Percentiles rank a stretch among this genome's conserved stretches.
These are phyloP conservation scores for Peronosclerospora sorghi DNA, from an alignment of 352 stramenopile species.

Conservation along the genomic window DNA sequence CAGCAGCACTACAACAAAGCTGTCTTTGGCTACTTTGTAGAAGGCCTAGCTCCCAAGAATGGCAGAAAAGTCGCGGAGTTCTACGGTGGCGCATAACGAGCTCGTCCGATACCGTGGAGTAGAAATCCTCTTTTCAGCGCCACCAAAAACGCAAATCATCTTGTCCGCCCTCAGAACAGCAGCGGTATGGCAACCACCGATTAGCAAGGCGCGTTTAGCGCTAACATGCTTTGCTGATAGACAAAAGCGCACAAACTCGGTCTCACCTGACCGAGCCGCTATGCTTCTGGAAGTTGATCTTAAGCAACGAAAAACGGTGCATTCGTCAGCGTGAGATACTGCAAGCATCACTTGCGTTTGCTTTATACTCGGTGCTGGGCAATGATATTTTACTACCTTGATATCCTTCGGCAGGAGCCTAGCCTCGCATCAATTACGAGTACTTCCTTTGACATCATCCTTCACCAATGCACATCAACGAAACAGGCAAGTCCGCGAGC, in stretches of 20 bases:
- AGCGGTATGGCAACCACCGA: conserved; percentile 6
- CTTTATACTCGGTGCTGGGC: conserved; percentile 49
- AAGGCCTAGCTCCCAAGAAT: conserved; percentile 29
- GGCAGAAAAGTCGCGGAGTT: conserved; percentile 38
- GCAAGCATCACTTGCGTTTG: conserved; percentile 22
- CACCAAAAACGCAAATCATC: conserved; percentile 8
- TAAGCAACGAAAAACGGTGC: conserved; percentile 56
- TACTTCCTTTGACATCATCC: neutral
- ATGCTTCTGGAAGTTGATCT: conserved; percentile 66
- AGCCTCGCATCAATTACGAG: conserved; percentile 4
- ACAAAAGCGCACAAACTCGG: conserved; percentile 23
- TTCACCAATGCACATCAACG: conserved; percentile 15
- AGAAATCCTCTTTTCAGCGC: conserved; percentile 9
- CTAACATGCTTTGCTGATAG: conserved; percentile 10
- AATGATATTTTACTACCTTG: conserved; percentile 23
- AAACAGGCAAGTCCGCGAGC: conserved; percentile 48
- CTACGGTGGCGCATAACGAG: conserved; percentile 43
- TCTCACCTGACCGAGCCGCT: conserved; percentile 45
- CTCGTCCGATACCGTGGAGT: conserved; percentile 31
- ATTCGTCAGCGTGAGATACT: conserved; percentile 35
- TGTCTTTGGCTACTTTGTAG: conserved; percentile 54
- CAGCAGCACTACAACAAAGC: conserved; percentile 33
- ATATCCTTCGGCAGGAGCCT: conserved; percentile 6
- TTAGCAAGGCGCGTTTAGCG: conserved; percentile 4
- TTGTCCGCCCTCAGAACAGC: neutral